Evolutionary conservation across 1,284 basidiomycete genomes (phyloP).

Genomic region (Pascua guehoae): DNA sequence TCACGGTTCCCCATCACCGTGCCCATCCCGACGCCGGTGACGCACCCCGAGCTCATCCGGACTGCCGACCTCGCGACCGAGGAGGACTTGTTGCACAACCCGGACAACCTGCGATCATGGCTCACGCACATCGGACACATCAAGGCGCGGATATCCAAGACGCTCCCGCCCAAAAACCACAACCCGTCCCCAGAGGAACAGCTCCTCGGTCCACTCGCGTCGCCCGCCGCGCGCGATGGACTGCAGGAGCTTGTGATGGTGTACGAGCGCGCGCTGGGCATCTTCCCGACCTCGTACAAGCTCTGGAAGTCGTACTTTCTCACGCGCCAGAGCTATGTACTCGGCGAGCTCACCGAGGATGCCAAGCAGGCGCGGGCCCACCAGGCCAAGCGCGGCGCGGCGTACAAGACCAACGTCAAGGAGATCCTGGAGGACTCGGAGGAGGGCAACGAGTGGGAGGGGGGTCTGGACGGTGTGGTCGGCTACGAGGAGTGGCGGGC

Average conservation of each 20-base stretch:
- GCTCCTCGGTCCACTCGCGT: slow-evolving; percentile 58
- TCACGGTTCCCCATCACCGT: slow-evolving; percentile 71
- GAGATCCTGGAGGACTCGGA: slow-evolving; percentile 85
- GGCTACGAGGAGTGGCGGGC: slow-evolving; percentile 95
- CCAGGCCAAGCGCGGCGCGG: slow-evolving; percentile 67
- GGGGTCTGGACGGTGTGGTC: slow-evolving; percentile 76
- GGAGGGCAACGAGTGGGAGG: slow-evolving; percentile 79
- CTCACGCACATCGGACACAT: slow-evolving; percentile 77
- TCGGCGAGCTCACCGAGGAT: slow-evolving; percentile 59
- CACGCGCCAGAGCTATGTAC: slow-evolving; percentile 77
- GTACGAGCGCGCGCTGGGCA: slow-evolving; percentile 83
- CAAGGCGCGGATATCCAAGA: slow-evolving; percentile 63
- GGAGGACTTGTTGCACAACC: slow-evolving; percentile 93
- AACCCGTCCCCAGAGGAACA: slow-evolving; percentile 37
- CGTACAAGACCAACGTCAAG: slow-evolving; percentile 76
- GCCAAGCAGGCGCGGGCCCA: slow-evolving; percentile 50
- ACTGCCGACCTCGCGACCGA: slow-evolving; percentile 78
- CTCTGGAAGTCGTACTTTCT: slow-evolving; percentile 91
- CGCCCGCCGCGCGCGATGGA: slow-evolving; percentile 66
- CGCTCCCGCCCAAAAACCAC: slow-evolving; percentile 49
- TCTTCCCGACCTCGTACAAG: slow-evolving; percentile 88
- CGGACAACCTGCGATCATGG: slow-evolving; percentile 87
- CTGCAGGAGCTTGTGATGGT: slow-evolving; percentile 81
- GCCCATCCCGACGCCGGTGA: slow-evolving; percentile 76
- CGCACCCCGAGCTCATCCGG: slow-evolving; percentile 71